A percentile compares a stretch with the other conserved stretches of the same genome.
phyloP scores from a whole-genome alignment of 2,329 filamentous ascomycete genomes.

The Phaeosphaeriaceae sp. region DNA sequence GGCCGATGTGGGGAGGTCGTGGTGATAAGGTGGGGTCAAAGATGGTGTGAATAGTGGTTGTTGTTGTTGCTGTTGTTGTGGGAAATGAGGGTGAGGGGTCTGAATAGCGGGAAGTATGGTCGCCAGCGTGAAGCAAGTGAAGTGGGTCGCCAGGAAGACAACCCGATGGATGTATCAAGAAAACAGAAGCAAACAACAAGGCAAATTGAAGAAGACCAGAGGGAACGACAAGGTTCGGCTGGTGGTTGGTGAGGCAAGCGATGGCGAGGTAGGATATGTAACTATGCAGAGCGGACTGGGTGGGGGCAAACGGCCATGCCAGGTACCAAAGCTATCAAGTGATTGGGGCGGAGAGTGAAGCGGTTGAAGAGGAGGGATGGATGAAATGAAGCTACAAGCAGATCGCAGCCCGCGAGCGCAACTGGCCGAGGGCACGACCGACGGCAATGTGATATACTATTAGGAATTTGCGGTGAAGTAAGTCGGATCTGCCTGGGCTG shows the following conservation, averaged over 20 bases:
- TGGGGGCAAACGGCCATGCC: conserved; percentile 27
- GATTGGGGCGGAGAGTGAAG: conserved; percentile 5
- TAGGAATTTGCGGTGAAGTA: conserved; percentile 40
- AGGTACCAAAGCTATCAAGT: neutral
- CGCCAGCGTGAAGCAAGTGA: conserved; percentile 43
- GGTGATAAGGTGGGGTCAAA: conserved; percentile 40
- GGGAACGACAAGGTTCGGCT: too few species aligned
- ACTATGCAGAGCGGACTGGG: conserved; percentile 5
- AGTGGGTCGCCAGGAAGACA: conserved; percentile 34
- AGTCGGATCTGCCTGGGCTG: conserved; percentile 32
- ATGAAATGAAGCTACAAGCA: conserved; percentile 4
- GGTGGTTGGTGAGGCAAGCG: too few species aligned
- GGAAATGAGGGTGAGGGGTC: conserved; percentile 42
- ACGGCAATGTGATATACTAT: conserved; percentile 36
- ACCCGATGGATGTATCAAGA: conserved; percentile 23
- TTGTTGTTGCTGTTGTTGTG: conserved; percentile 36
- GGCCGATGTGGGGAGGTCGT: conserved; percentile 39
- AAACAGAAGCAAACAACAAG: neutral
- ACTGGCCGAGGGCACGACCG: conserved; percentile 25
- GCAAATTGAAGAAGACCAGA: too few species aligned
- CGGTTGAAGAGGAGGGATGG: conserved; percentile 7
- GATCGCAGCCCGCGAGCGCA: conserved; percentile 25
- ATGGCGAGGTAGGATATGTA: too few species aligned
- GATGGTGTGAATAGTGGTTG: conserved; percentile 33
- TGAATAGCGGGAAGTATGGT: conserved; percentile 45